Evolutionary conservation across 441 rosid genomes (phyloP).

Genomic region (Aleurites moluccanus): DNA sequence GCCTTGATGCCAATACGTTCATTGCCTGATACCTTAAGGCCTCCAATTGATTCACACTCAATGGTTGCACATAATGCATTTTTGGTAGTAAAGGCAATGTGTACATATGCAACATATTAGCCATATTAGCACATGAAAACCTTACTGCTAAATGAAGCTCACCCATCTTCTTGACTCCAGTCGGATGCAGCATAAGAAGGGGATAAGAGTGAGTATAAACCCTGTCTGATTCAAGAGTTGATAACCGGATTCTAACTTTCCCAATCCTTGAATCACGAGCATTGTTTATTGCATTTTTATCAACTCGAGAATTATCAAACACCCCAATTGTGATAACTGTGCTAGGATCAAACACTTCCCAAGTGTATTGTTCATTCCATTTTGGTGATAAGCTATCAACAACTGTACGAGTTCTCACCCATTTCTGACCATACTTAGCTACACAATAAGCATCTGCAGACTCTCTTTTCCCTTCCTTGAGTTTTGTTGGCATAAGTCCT

Average conservation of each 20-base stretch:
- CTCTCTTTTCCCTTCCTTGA: constrained; percentile 45
- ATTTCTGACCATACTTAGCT: constrained; percentile 54
- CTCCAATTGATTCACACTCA: constrained; percentile 34
- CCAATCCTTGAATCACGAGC: constrained; percentile 44
- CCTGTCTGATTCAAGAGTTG: constrained; percentile 47
- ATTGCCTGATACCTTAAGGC: constrained; percentile 32
- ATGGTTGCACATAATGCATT: constrained; percentile 35
- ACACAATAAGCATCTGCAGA: constrained; percentile 51
- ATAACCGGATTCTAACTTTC: constrained; percentile 50
- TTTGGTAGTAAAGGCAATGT: constrained; percentile 29
- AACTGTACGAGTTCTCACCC: constrained; percentile 49
- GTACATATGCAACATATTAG: constrained; percentile 33
- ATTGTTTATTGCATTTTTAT: constrained; percentile 28
- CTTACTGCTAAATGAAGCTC: constrained; percentile 36
- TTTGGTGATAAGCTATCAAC: constrained; percentile 43
- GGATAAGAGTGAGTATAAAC: constrained; percentile 58
- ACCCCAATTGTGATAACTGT: constrained; percentile 53
- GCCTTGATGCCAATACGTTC: constrained; percentile 32
- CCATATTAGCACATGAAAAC: constrained; percentile 33
- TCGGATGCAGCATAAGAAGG: constrained; percentile 30
- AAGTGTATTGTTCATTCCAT: constrained; percentile 65
- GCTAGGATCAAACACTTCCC: constrained; percentile 66
- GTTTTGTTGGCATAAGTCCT: constrained; percentile 44
- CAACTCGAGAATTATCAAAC: constrained; percentile 43
- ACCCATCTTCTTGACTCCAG: constrained; percentile 35